Evolutionary conservation across 1,139 yeast genomes (phyloP).

Genomic region (Taphrina communis): DNA sequence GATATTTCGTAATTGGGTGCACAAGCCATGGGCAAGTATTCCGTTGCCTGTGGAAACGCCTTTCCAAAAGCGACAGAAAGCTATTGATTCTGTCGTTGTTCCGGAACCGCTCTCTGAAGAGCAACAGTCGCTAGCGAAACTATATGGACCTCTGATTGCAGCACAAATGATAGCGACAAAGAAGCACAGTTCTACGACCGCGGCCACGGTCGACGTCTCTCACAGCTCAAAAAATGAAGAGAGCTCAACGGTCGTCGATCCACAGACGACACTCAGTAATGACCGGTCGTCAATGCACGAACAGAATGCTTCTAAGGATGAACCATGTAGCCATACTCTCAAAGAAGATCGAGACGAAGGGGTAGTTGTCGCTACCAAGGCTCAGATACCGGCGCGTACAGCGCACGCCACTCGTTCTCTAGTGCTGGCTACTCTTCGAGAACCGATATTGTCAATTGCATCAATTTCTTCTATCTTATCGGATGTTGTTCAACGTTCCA

Average conservation of each 20-base stretch:
- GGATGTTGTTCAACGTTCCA: background rate
- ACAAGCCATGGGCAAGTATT: slow-evolving; percentile 20
- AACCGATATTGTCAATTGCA: background rate
- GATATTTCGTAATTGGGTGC: slow-evolving; percentile 1
- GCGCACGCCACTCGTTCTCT: background rate
- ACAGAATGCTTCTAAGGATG: no score
- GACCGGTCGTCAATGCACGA: background rate
- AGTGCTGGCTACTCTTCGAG: slow-evolving; percentile 5
- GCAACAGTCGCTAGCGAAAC: slow-evolving; percentile 18
- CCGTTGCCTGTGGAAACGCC: slow-evolving; percentile 3
- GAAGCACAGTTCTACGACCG: background rate
- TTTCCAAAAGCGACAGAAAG: slow-evolving; percentile 9
- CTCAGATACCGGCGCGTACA: background rate
- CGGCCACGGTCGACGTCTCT: background rate
- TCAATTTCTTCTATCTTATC: background rate
- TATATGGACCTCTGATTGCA: slow-evolving; percentile 20
- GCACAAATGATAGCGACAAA: slow-evolving; percentile 19
- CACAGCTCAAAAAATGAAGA: background rate
- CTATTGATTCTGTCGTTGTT: slow-evolving; percentile 15
- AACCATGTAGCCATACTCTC: background rate
- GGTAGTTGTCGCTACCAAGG: background rate
- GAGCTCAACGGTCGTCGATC: background rate
- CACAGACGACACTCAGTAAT: background rate
- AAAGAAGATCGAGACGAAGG: background rate
- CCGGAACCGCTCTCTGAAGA: slow-evolving; percentile 20